Evolutionary conservation across 495 filamentous ascomycete genomes (phyloP).

Genomic region (Hyaloscypha hepaticicola): DNA sequence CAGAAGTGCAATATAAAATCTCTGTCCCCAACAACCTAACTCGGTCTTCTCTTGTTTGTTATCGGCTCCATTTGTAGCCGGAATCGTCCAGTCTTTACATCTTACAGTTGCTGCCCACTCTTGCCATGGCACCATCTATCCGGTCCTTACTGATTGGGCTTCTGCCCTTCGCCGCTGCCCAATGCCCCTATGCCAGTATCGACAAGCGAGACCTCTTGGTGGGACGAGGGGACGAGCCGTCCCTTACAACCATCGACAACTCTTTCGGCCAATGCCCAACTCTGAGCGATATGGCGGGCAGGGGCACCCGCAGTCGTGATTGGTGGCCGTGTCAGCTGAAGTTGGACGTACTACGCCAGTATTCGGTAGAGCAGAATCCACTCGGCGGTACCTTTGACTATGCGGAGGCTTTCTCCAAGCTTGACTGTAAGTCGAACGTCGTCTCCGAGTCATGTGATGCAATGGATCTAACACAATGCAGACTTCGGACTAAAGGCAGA

Average conservation of each 20-base stretch:
- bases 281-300: slow-evolving; percentile 20
- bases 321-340: slow-evolving; percentile 25
- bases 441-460: neutral
- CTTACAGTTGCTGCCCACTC: neutral
- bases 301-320: slow-evolving; percentile 19
- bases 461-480: neutral
- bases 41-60: neutral
- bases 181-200: slow-evolving; percentile 15
- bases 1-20: neutral
- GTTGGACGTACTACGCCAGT: slow-evolving; percentile 24
- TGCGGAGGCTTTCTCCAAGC: slow-evolving; percentile 17
- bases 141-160: slow-evolving; percentile 17
- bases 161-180: slow-evolving; percentile 23
- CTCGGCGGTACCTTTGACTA: slow-evolving; percentile 23
- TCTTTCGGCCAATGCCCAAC: slow-evolving; percentile 23
- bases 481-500: slow-evolving; percentile 16
- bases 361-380: slow-evolving; percentile 21
- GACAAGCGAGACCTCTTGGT: slow-evolving; percentile 19
- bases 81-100: neutral
- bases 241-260: slow-evolving; percentile 14
- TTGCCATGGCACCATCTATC: slow-evolving; percentile 19
- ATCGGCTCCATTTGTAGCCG: neutral
- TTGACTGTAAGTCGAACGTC: slow-evolving; percentile 12
- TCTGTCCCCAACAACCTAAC: too few species aligned
- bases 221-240: slow-evolving; percentile 15